phyloP scores from a whole-genome alignment of 192 early-diverging fungal genomes.

The Martensiomyces pterosporus region DNA sequence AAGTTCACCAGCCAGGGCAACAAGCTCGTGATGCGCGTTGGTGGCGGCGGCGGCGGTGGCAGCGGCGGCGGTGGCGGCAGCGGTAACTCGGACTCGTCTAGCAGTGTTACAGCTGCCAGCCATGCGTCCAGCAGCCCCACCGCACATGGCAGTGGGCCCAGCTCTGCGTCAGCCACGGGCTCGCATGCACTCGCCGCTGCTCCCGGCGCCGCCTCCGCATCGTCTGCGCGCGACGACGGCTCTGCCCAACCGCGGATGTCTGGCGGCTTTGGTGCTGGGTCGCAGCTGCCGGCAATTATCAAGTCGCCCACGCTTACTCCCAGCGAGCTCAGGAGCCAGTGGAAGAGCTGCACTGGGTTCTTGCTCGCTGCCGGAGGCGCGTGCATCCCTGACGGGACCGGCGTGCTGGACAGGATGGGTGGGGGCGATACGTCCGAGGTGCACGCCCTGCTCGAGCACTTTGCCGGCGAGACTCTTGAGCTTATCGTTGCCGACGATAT shows the following conservation, averaged over 20 bases:
- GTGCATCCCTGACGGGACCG: conserved; percentile 33
- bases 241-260: conserved; percentile 6
- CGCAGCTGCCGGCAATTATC: conserved; percentile 43
- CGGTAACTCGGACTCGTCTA: conserved; percentile 2
- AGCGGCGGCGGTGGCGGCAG: neutral
- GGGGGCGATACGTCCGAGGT: conserved; percentile 44
- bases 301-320: conserved; percentile 16
- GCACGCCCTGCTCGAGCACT: conserved; percentile 49
- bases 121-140: neutral
- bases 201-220: conserved; percentile 2
- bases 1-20: conserved; percentile 41
- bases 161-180: neutral
- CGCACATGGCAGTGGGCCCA: neutral
- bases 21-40: conserved; percentile 21
- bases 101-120: neutral
- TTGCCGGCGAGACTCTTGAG: conserved; percentile 49
- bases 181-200: neutral
- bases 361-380: conserved; percentile 46
- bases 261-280: conserved; percentile 27
- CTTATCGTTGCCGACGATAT: conserved; percentile 50
- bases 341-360: conserved; percentile 51
- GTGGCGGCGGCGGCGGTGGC: neutral
- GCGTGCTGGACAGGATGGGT: conserved; percentile 32
- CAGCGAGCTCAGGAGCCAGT: conserved; percentile 48
- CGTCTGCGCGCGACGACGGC: conserved; percentile 11